These are phyloP conservation scores for Tolypocladium guangdongense DNA, from an alignment of 2,329 filamentous ascomycete genomes.

Conservation along the genomic window DNA sequence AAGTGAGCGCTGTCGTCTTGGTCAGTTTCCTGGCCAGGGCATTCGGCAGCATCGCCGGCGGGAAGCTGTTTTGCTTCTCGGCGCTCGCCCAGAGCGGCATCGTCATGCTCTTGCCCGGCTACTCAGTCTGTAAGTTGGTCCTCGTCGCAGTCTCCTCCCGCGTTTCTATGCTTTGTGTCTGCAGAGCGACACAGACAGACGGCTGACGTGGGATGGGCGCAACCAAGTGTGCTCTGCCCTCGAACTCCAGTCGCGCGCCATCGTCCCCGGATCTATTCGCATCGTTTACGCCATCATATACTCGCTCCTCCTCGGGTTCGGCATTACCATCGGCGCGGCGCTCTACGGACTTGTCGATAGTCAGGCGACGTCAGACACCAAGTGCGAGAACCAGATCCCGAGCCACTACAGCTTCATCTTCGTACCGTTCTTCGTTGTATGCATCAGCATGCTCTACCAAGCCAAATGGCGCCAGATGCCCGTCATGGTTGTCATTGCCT, in stretches of 20 bases:
- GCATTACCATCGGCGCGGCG: constrained; percentile 55
- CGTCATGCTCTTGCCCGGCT: constrained; percentile 55
- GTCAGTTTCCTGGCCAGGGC: constrained; percentile 52
- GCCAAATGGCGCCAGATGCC: constrained; percentile 74
- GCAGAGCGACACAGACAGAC: background rate
- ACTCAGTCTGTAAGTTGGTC: constrained; percentile 39
- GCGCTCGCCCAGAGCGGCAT: constrained; percentile 55
- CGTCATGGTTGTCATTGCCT: constrained; percentile 63
- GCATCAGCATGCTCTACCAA: constrained; percentile 66
- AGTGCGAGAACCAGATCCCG: constrained; percentile 32
- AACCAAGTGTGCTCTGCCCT: constrained; percentile 33
- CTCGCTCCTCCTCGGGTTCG: constrained; percentile 61
- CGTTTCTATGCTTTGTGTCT: background rate
- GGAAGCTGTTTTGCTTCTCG: constrained; percentile 51
- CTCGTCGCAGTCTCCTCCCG: background rate
- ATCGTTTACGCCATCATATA: constrained; percentile 69
- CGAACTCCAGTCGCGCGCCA: constrained; percentile 57
- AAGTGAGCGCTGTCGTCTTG: constrained; percentile 49
- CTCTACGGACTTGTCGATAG: constrained; percentile 51
- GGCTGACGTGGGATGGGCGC: background rate
- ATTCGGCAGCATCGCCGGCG: constrained; percentile 46
- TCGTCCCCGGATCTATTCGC: constrained; percentile 60
- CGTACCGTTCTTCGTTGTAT: constrained; percentile 62
- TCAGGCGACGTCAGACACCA: constrained; percentile 34
- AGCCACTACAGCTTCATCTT: constrained; percentile 51